phyloP scores from a whole-genome alignment of 1,284 basidiomycete genomes.

The Cutaneotrichosporon mucoides region DNA sequence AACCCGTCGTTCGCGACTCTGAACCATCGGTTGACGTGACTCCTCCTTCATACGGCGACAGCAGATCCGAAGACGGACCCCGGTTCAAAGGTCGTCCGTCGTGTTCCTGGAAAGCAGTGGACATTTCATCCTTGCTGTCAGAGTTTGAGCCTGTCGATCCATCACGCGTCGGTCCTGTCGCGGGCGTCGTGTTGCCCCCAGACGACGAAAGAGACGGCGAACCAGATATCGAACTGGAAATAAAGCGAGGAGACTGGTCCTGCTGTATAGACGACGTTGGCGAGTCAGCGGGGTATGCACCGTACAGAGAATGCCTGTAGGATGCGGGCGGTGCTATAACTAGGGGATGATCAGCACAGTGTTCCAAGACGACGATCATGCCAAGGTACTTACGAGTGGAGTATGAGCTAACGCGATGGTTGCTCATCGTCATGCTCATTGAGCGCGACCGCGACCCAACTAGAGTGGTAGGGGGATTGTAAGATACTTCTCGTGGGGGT shows the following conservation, averaged over 20 bases:
- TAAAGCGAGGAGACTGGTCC: slow-evolving; percentile 30
- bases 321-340: slow-evolving; percentile 21
- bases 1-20: slow-evolving; percentile 9
- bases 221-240: slow-evolving; percentile 13
- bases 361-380: neutral
- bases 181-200: slow-evolving; percentile 25
- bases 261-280: slow-evolving; percentile 24
- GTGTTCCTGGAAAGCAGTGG: neutral
- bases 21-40: neutral
- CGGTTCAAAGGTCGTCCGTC: neutral
- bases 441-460: slow-evolving; percentile 8
- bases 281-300: slow-evolving; percentile 34
- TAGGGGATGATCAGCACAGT: slow-evolving; percentile 10
- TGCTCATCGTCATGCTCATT: slow-evolving; percentile 6
- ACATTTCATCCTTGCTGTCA: neutral
- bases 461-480: neutral
- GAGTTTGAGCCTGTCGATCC: slow-evolving; percentile 6
- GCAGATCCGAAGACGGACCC: slow-evolving; percentile 4
- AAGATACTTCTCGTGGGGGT: slow-evolving; percentile 34
- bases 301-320: slow-evolving; percentile 32
- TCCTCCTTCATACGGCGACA: slow-evolving; percentile 5
- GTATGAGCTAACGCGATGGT: slow-evolving; percentile 26
- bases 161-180: neutral
- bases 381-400: slow-evolving; percentile 31
- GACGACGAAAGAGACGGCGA: slow-evolving; percentile 26